Conservation (phyloP, 176 grass and related monocot species). For the Puya raimondii region DNA sequence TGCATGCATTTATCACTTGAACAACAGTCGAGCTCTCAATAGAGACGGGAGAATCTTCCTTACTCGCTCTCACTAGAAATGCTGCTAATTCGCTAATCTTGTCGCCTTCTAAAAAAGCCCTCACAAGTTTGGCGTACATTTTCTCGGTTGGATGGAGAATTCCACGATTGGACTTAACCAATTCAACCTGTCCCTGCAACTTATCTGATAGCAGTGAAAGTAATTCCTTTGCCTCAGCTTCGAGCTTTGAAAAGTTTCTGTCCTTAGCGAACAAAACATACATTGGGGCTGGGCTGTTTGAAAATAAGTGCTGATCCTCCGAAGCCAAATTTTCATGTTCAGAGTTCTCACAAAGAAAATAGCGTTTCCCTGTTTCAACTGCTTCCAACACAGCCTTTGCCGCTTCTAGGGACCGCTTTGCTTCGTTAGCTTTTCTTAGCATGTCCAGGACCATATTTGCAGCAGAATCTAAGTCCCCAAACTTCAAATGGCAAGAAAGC, state of each 20-base stretch:
- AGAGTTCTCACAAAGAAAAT: constrained; percentile 33
- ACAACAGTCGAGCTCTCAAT: constrained; percentile 62
- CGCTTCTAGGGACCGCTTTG: constrained; percentile 52
- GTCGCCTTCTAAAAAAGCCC: constrained; percentile 58
- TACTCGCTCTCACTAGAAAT: constrained; percentile 77
- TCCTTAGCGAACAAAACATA: constrained; percentile 61
- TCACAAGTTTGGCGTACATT: constrained; percentile 85
- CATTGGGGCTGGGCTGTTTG: constrained; percentile 26
- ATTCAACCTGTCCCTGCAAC: constrained; percentile 42
- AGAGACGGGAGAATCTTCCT: constrained; percentile 57
- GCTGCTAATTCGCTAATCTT: constrained; percentile 54
- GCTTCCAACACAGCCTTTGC: constrained; percentile 50
- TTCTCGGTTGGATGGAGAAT: constrained; percentile 86
- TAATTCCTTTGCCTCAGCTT: constrained; percentile 45
- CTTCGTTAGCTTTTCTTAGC: constrained; percentile 65
- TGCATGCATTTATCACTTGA: constrained; percentile 79
- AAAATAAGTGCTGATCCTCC: constrained; percentile 27
- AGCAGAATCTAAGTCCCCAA: constrained; percentile 56
- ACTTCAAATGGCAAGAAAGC: constrained; percentile 74
- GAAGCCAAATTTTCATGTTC: constrained; percentile 14
- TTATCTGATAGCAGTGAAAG: constrained; percentile 48
- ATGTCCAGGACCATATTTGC: constrained; percentile 72
- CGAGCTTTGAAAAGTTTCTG: constrained; percentile 44
- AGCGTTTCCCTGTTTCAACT: constrained; percentile 39
- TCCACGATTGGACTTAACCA: constrained; percentile 66